Conservation (phyloP, 306 rosid genomes). For the Rosa chinensis region DNA sequence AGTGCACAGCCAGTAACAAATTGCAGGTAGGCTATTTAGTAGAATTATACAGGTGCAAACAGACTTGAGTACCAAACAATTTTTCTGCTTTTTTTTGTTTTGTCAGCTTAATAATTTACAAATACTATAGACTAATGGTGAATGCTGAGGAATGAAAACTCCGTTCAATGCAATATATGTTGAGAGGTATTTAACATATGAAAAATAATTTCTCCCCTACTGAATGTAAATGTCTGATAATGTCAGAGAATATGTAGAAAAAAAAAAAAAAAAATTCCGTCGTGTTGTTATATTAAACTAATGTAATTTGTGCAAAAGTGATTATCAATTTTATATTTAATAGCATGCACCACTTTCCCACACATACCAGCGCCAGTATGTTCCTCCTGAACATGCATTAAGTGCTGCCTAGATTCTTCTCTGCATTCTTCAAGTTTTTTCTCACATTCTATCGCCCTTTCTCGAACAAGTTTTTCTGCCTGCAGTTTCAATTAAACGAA, state of each 20-base stretch:
- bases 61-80: background rate
- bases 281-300: constrained; percentile 3
- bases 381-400: constrained; percentile 66
- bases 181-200: constrained; percentile 2
- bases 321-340: constrained; percentile 15
- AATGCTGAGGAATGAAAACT: background rate
- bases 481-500: too few species aligned
- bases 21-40: background rate
- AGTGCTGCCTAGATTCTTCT: constrained; percentile 68
- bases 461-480: too few species aligned
- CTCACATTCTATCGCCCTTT: too few species aligned
- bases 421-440: too few species aligned
- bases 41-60: background rate
- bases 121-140: background rate
- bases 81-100: background rate
- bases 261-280: background rate
- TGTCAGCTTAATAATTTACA: background rate
- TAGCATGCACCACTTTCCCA: constrained; percentile 19
- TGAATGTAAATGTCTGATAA: background rate
- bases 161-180: background rate
- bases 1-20: background rate
- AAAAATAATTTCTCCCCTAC: too few species aligned
- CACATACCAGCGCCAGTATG: constrained; percentile 63
- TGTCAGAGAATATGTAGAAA: background rate
- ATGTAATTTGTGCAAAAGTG: constrained; percentile 9